Evolutionary conservation across 306 rosid genomes (phyloP).

Genomic region (Begonia masoniana): DNA sequence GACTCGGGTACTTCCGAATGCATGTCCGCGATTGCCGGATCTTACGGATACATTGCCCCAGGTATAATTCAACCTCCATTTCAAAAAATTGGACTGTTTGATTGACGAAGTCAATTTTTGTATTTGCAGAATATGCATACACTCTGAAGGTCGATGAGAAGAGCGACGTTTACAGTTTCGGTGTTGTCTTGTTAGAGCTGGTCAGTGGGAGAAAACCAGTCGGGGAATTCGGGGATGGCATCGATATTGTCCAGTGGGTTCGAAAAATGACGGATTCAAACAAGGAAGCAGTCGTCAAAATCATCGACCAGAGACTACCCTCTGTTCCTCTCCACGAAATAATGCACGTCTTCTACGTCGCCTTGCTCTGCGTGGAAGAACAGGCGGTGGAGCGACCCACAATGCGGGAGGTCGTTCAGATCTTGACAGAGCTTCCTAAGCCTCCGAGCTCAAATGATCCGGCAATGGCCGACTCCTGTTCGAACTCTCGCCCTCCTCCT

Average conservation of each 20-base stretch:
- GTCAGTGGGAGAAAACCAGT: conserved; percentile 83
- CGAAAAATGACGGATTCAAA: conserved; percentile 73
- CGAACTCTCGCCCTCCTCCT: background rate
- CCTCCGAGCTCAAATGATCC: conserved; percentile 17
- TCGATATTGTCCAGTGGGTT: conserved; percentile 95
- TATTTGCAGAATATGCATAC: conserved; percentile 76
- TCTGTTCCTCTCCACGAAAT: conserved; percentile 86
- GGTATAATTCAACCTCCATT: conserved; percentile 28
- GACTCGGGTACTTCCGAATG: conserved; percentile 97
- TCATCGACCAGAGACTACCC: conserved; percentile 79
- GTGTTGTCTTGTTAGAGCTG: conserved; percentile 80
- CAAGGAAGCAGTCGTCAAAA: conserved; percentile 72
- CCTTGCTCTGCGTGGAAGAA: conserved; percentile 87
- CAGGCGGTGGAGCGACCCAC: conserved; percentile 93
- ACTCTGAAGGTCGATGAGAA: conserved; percentile 90
- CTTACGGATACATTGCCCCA: conserved; percentile 97
- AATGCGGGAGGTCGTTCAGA: conserved; percentile 92
- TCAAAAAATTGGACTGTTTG: background rate
- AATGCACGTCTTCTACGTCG: conserved; percentile 83
- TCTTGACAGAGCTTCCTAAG: conserved; percentile 78
- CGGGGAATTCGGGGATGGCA: conserved; percentile 95
- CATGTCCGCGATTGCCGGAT: conserved; percentile 99
- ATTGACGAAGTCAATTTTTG: background rate
- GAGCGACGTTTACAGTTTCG: conserved; percentile 91
- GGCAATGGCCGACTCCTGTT: background rate